Percentiles rank a stretch among this genome's conserved stretches.
phyloP scores from a whole-genome alignment of 306 rosid genomes.

The Quercus variabilis region DNA sequence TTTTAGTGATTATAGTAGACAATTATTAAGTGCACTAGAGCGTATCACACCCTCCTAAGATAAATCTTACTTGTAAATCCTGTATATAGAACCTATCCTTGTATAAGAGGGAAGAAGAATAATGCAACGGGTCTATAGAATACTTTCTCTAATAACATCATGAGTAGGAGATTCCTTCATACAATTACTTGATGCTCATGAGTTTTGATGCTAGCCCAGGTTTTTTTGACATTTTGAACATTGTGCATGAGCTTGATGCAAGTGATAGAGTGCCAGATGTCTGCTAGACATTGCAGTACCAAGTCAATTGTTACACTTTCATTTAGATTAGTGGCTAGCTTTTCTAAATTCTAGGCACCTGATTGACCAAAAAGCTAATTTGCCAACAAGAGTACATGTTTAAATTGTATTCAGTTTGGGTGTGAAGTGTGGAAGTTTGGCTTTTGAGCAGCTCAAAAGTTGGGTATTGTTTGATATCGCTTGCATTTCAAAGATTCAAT shows the following conservation, averaged over 20 bases:
- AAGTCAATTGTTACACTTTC: neutral
- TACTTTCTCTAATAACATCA: neutral
- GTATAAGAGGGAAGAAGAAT: too few species aligned
- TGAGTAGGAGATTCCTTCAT: neutral
- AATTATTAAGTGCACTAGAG: too few species aligned
- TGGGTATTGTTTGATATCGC: neutral
- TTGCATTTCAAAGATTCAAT: neutral
- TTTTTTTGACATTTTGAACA: neutral
- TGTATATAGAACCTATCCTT: too few species aligned
- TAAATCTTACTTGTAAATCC: too few species aligned
- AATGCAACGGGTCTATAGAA: too few species aligned
- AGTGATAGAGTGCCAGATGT: neutral
- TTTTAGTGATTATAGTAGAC: too few species aligned
- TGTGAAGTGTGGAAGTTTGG: neutral
- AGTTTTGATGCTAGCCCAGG: neutral
- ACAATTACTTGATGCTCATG: slow-evolving; percentile 16
- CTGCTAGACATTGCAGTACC: neutral
- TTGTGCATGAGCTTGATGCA: neutral
- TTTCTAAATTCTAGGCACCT: neutral
- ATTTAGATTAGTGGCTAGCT: neutral
- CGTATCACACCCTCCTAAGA: too few species aligned
- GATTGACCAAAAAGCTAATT: neutral
- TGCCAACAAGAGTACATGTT: neutral
- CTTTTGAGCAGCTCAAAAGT: neutral
- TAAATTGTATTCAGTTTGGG: neutral